phyloP scores from a whole-genome alignment of 129 eudicot genomes.

The Deinandra increscens region DNA sequence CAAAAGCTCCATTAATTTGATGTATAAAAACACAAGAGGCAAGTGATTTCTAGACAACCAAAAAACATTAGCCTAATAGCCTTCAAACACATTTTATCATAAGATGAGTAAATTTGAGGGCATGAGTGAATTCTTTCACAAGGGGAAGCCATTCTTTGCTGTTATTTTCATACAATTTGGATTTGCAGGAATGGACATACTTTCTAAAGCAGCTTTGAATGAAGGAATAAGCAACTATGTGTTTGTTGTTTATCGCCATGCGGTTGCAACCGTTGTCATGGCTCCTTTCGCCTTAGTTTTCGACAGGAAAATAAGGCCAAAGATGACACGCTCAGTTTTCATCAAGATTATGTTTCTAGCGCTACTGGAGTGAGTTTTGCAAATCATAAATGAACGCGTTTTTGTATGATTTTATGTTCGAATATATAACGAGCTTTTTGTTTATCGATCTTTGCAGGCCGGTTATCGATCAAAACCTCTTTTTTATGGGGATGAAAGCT shows the following conservation, averaged over 20 bases:
- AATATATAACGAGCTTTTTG: slow-evolving; percentile 5
- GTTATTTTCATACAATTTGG: slow-evolving; percentile 57
- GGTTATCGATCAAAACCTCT: slow-evolving; percentile 70
- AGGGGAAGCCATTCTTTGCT: slow-evolving; percentile 47
- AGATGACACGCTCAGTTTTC: slow-evolving; percentile 55
- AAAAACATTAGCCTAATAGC: neutral
- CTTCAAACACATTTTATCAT: slow-evolving; percentile 14
- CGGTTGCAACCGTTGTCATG: slow-evolving; percentile 43
- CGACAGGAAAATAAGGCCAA: slow-evolving; percentile 66
- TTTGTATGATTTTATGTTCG: neutral
- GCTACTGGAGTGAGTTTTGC: slow-evolving; percentile 53
- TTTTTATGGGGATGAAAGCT: slow-evolving; percentile 57
- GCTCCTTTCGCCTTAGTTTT: slow-evolving; percentile 57
- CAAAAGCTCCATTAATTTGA: neutral
- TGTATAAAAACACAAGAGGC: slow-evolving; percentile 23
- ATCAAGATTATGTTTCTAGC: slow-evolving; percentile 47
- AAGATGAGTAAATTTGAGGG: slow-evolving; percentile 26
- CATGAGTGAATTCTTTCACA: slow-evolving; percentile 15
- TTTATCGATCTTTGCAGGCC: slow-evolving; percentile 49
- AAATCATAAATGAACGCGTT: neutral
- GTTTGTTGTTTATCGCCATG: slow-evolving; percentile 56
- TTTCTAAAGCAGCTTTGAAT: slow-evolving; percentile 53
- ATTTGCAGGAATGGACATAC: slow-evolving; percentile 46
- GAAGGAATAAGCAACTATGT: slow-evolving; percentile 62
- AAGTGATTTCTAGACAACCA: slow-evolving; percentile 1